Percentiles rank a stretch among this genome's conserved stretches.
These are phyloP conservation scores for Cercospora nicotianae DNA, from an alignment of 2,329 filamentous ascomycete species.

Conservation along the genomic window DNA sequence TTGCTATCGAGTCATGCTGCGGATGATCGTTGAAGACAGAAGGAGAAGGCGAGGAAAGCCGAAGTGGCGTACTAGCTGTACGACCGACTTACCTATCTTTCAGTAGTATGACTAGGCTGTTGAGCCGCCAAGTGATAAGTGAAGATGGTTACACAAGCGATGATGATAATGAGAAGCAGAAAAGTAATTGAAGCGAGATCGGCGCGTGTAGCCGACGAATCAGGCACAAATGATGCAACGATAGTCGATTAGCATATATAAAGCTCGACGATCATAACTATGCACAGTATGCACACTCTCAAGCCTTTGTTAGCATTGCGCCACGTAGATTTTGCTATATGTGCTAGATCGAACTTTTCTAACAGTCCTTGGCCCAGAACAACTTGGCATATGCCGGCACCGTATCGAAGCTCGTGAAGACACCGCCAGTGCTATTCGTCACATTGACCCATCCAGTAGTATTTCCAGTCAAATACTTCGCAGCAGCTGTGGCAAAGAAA, in stretches of 20 bases:
- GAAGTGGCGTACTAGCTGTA: background rate
- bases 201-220: background rate
- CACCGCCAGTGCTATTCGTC: slow-evolving; percentile 24
- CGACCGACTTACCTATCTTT: background rate
- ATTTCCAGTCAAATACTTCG: slow-evolving; percentile 26
- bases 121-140: slow-evolving; percentile 1
- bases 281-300: background rate
- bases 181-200: background rate
- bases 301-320: background rate
- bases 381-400: slow-evolving; percentile 23
- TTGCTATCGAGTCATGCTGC: background rate
- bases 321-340: background rate
- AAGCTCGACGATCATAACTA: background rate
- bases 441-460: slow-evolving; percentile 25
- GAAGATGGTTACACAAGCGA: background rate
- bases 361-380: slow-evolving; percentile 27
- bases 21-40: background rate
- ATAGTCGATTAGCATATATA: background rate
- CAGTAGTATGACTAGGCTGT: background rate
- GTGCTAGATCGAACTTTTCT: background rate
- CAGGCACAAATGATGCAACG: background rate
- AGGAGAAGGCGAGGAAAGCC: background rate
- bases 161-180: slow-evolving; percentile 1
- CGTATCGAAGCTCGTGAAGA: slow-evolving; percentile 23
- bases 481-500: slow-evolving; percentile 23